Conservation (phyloP, 225 moss, liverwort and hornwort genomes). For the Neckera pumila region DNA sequence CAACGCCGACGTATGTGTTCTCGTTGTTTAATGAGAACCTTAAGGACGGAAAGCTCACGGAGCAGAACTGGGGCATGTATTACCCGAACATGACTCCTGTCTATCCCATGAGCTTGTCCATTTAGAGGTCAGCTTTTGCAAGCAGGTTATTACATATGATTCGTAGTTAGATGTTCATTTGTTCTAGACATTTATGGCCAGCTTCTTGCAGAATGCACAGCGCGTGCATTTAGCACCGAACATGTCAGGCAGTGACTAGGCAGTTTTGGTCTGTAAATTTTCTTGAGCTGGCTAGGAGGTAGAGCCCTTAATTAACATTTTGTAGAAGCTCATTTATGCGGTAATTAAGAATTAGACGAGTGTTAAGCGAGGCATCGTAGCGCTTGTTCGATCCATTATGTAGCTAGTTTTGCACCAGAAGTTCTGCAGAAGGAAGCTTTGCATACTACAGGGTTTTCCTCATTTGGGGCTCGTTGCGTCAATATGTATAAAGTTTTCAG, state of each 20-base stretch:
- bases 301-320: neutral
- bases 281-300: neutral
- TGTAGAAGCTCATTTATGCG: neutral
- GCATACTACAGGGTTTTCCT: too few relatives aligned
- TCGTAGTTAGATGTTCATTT: neutral
- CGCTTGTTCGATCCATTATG: neutral
- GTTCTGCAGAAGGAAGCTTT: neutral
- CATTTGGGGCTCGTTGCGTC: too few relatives aligned
- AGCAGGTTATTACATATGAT: neutral
- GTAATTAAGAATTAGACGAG: neutral
- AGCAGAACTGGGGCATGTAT: slow-evolving; percentile 71
- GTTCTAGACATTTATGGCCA: too few relatives aligned
- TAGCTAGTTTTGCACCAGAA: neutral
- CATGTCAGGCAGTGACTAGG: neutral
- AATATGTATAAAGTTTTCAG: neutral
- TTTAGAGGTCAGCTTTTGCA: neutral
- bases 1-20: slow-evolving; percentile 57
- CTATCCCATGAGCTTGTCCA: slow-evolving; percentile 16
- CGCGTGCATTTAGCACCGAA: neutral
- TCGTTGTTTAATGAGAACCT: slow-evolving; percentile 70
- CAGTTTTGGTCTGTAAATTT: neutral
- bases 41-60: slow-evolving; percentile 56
- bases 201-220: neutral
- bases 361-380: neutral
- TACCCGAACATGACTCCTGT: slow-evolving; percentile 41